Percentiles rank a stretch among this genome's conserved stretches.
Conservation (phyloP, 2,329 filamentous ascomycete genomes). For the Fusarium sp. region DNA sequence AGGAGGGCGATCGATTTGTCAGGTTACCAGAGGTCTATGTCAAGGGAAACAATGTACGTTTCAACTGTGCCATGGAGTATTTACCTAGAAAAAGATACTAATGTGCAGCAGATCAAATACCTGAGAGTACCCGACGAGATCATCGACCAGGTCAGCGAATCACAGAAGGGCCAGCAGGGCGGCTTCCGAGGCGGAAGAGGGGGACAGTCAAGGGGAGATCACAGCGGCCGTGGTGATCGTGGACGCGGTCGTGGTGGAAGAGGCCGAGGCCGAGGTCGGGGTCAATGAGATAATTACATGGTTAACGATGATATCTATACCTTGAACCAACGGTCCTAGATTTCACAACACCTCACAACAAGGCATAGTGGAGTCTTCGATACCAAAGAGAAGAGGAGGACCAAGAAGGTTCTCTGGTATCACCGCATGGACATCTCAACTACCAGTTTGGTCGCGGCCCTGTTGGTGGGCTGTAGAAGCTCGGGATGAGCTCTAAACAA, state of each 20-base stretch:
- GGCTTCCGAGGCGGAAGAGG: conserved; percentile 74
- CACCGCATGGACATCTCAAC: background rate
- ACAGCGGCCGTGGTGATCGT: conserved; percentile 62
- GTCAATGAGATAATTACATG: conserved; percentile 41
- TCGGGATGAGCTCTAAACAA: background rate
- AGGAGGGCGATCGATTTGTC: conserved; percentile 95
- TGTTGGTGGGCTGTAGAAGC: conserved; percentile 13
- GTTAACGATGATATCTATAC: conserved; percentile 11
- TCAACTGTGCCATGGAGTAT: too few relatives aligned
- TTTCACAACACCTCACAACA: conserved; percentile 2
- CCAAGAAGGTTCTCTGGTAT: conserved; percentile 5
- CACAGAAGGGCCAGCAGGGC: conserved; percentile 77
- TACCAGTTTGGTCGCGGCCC: conserved; percentile 5
- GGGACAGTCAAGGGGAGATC: conserved; percentile 67
- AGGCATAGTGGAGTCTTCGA: background rate
- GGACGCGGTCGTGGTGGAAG: conserved; percentile 54
- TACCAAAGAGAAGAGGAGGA: conserved; percentile 11
- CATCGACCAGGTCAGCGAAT: conserved; percentile 91
- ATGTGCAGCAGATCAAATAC: conserved; percentile 85
- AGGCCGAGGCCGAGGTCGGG: conserved; percentile 51
- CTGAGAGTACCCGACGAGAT: conserved; percentile 96
- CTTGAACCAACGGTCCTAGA: background rate
- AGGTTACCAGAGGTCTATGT: conserved; percentile 94
- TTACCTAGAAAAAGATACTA: background rate
- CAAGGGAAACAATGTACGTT: conserved; percentile 91